These are phyloP conservation scores for Fomitopsis betulina DNA, from an alignment of 1,284 basidiomycete genomes.

Conservation along the genomic window DNA sequence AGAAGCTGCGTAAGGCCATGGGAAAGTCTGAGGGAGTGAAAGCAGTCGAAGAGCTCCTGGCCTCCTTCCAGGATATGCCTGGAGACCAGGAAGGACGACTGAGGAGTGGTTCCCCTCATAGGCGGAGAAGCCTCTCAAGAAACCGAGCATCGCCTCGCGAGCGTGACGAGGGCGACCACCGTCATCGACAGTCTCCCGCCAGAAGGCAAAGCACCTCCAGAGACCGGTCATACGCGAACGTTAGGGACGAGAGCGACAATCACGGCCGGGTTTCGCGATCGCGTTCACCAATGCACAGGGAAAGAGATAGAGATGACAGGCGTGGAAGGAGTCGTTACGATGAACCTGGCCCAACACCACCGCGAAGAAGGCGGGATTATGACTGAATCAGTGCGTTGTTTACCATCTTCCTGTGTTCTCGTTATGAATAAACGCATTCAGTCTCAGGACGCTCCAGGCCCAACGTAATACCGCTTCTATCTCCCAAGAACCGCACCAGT, in stretches of 20 bases:
- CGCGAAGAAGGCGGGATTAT: conserved; percentile 14
- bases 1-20: conserved; percentile 51
- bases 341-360: conserved; percentile 8
- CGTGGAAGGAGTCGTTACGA: conserved; percentile 11
- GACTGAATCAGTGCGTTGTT: conserved; percentile 12
- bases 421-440: background rate
- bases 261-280: conserved; percentile 9
- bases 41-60: conserved; percentile 48
- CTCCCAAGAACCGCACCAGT: background rate
- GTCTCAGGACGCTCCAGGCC: background rate
- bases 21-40: conserved; percentile 37
- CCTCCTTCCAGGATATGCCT: conserved; percentile 25
- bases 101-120: conserved; percentile 17
- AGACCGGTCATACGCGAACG: conserved; percentile 15
- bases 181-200: conserved; percentile 10
- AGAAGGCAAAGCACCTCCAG: conserved; percentile 15
- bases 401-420: background rate
- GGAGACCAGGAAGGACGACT: conserved; percentile 9
- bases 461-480: background rate
- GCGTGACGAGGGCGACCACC: conserved; percentile 8
- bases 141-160: conserved; percentile 16
- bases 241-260: conserved; percentile 5
- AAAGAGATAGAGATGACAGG: conserved; percentile 10
- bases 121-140: conserved; percentile 13
- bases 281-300: conserved; percentile 7